Evolutionary conservation across 169 alveolate genomes (phyloP), one percentile per base, ranked within the genome.

Genomic region (Plasmodium reichenowi): DNA sequence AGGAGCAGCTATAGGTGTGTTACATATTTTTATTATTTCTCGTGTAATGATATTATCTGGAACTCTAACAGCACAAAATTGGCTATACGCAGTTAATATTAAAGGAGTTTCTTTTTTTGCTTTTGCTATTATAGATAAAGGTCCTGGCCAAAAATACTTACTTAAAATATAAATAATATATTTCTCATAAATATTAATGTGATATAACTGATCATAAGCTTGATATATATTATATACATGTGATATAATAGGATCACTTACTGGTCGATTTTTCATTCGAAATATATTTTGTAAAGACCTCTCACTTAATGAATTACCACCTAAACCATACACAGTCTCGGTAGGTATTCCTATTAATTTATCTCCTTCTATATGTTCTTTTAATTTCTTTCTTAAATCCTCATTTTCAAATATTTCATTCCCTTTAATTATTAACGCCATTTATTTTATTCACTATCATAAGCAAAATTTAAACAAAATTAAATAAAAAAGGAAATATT

Each of bases 241-340:
- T 10, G 97, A 97, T 43, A 98, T 98, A 17, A 98, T 95, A 0
- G 99, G 99, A 93, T 98, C 99, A 58, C 97, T 97, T 59, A 96
- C 89, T 8, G 99, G 99, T 62, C 99, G 76, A 24, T 94, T 96
- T 90, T 98, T 98, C 70, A 98, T 94, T 72, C 88, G 74, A 90
- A 97, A 98, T 20, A 98, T 98, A 17, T 91, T 91, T 26, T 70
- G 47, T 43, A 98, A 93, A 2, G 99, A 98, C 29, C 91, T 93
- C 12, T 92, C 96, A 89, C 97, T 93, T 60, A 95, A 93, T 12
- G 98, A 99, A 94, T 98, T 98, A 4, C 99, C 99, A 38, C 99
- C 99, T 71, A 98, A 89, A 4, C 99, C 99, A 89, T 98, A 98
- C 5, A 98, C 99, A 3, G 99, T 98, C 86, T 98, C 99, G 0